Percentiles rank a stretch among this genome's conserved stretches.
These are phyloP conservation scores for Niveomyces coronatus DNA, from an alignment of 2,329 filamentous ascomycete genomes.

Conservation along the genomic window DNA sequence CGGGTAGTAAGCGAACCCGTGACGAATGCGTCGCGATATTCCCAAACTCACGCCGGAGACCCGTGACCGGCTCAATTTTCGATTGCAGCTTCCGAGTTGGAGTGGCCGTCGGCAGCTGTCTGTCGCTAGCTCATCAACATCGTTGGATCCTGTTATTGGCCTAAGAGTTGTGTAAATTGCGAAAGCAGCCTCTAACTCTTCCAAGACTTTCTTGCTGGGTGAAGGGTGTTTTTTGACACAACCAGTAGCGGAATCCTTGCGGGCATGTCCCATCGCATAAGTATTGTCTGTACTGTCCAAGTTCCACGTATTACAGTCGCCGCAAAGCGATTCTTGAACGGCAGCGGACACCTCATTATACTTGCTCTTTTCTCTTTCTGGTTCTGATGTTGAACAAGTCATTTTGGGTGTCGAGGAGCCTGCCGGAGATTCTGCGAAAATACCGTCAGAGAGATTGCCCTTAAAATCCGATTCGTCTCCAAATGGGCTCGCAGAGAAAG, in stretches of 20 bases:
- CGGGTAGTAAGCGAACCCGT: not conserved
- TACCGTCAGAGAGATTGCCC: slow-evolving; percentile 26
- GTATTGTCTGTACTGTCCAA: not conserved
- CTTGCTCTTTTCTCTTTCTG: not conserved
- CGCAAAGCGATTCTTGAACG: not conserved
- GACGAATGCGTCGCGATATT: no score
- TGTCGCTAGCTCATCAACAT: slow-evolving; percentile 22
- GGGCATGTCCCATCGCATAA: no score
- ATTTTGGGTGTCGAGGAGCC: slow-evolving; percentile 29
- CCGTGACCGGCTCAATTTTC: slow-evolving; percentile 3
- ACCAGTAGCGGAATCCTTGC: not conserved
- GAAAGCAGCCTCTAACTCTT: slow-evolving; percentile 27
- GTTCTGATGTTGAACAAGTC: not conserved
- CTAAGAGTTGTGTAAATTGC: slow-evolving; percentile 20
- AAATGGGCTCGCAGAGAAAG: slow-evolving; percentile 13
- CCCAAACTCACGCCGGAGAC: no score
- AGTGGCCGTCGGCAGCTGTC: slow-evolving; percentile 12
- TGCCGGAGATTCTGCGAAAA: slow-evolving; percentile 25
- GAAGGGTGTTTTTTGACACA: slow-evolving; percentile 34
- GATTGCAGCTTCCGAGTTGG: slow-evolving; percentile 21
- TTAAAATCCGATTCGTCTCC: slow-evolving; percentile 29
- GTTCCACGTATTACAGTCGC: not conserved
- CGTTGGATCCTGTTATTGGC: slow-evolving; percentile 11
- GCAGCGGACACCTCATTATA: not conserved
- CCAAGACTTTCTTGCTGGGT: slow-evolving; percentile 30